Conservation (phyloP, 257 asterid genomes). For the Solanum megistacrolobum region DNA sequence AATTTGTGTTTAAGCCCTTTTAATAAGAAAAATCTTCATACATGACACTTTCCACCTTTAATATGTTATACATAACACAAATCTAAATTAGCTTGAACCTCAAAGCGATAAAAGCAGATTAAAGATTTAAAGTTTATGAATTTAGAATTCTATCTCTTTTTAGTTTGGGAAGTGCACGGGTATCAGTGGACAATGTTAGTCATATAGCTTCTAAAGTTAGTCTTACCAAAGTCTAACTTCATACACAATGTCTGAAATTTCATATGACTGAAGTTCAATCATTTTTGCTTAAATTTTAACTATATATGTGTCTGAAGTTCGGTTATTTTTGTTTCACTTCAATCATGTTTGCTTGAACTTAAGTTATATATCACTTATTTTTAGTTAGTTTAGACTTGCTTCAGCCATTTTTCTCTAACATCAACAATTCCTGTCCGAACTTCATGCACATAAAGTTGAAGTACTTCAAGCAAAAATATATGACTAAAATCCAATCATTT, state of each 20-base stretch:
- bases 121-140: not conserved
- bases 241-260: not conserved
- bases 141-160: not conserved
- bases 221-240: not conserved
- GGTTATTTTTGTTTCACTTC: not conserved
- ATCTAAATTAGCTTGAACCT: not conserved
- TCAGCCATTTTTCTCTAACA: not conserved
- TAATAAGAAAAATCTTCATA: not conserved
- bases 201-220: not conserved
- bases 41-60: not conserved
- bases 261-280: not conserved
- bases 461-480: not conserved
- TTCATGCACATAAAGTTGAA: not conserved
- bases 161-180: accelerated
- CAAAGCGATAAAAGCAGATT: not conserved
- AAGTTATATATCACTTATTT: not conserved
- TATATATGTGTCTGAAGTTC: not conserved
- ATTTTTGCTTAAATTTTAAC: not conserved
- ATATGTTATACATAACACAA: not conserved
- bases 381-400: not conserved
- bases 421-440: not conserved
- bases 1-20: not conserved
- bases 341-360: not conserved
- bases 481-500: not conserved
- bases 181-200: not conserved